Base-by-base conservation (phyloP, 2,329 filamentous ascomycete genomes). In the Talaromyces sp. region DNA sequence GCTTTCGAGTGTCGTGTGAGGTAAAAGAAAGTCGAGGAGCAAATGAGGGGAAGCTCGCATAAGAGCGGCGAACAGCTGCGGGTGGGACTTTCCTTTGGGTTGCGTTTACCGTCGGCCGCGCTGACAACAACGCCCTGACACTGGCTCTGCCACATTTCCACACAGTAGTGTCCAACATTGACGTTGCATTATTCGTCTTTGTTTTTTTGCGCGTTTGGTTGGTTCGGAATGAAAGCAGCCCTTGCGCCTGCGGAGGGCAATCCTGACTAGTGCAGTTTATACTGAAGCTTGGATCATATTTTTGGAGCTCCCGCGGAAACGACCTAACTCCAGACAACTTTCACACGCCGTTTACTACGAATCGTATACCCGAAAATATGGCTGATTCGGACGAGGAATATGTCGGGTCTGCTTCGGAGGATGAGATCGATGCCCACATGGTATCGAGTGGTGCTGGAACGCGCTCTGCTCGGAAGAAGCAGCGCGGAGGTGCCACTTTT, bases 331-430 rank as follows among this genome's bases (percentile, higher is more conserved):
- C 31, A 24, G 33, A 9, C 52, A 56, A 45, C 22, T n/a, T 47
- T 57, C 33, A 52, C 48, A 57, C 52, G 11, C 37, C 47, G 56
- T 27, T 41, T 57, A 35, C 9, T 3, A 39, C 60, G 16, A 56
- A 35, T 39, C 14, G 7, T 47, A 57, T 35, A 50, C 35, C n/a
- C 10, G 45, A 13, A 67, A 66, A 48, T 31, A 79, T 79, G 81
- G 79, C 80, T 33, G 80, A 82, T 70, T 82, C 81, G 37, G 82
- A 83, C 68, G 81, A 84, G 73, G 80, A 84, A 76, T 81, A 84
- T 72, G 74, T 84, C 71, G 82, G 82, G 72, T 78, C 81, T 69
- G 70, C 79, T 66, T 79, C 81, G 48, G 78, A 83, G 62, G 76
- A 84, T 72, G 77, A 83, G 56, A 70, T 76, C 41, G 72, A 73